Conservation (phyloP, 2,329 filamentous ascomycete species). For the Cladophialophora bantiana region DNA sequence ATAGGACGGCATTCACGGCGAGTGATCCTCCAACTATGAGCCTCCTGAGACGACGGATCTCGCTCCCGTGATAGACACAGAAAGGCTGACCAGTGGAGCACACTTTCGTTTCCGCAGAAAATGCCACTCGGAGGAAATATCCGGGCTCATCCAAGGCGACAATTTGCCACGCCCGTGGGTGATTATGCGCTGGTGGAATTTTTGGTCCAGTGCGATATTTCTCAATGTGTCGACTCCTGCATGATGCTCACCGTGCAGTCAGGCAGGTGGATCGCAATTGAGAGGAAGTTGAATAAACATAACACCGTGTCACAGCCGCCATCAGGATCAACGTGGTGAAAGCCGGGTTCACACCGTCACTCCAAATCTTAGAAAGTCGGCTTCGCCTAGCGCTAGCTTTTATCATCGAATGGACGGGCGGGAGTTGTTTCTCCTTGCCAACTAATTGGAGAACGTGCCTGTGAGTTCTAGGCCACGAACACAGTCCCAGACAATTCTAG, state of each 20-base stretch:
- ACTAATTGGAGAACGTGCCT: not conserved
- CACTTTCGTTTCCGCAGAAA: not conserved
- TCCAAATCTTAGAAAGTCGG: not conserved
- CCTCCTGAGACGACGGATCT: not conserved
- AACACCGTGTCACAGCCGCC: too few species aligned
- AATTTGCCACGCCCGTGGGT: not conserved
- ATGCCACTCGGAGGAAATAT: not conserved
- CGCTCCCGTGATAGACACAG: not conserved
- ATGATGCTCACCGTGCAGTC: too few species aligned
- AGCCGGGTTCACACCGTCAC: too few species aligned
- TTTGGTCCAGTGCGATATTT: not conserved
- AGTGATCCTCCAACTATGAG: not conserved
- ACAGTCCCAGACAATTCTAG: not conserved
- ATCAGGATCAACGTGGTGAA: too few species aligned
- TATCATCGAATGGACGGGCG: not conserved
- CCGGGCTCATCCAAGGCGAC: not conserved
- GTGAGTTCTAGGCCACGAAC: not conserved
- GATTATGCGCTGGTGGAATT: not conserved
- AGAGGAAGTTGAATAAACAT: too few species aligned
- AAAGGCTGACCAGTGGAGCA: conserved; percentile 2
- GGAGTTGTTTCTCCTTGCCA: not conserved
- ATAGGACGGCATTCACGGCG: not conserved
- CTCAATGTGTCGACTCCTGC: too few species aligned
- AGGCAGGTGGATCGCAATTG: too few species aligned
- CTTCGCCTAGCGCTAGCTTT: not conserved